A percentile compares a stretch with the other conserved stretches of the same genome.
These are phyloP conservation scores for Alectoria sarmentosa DNA, from an alignment of 495 filamentous ascomycete species.

Conservation along the genomic window DNA sequence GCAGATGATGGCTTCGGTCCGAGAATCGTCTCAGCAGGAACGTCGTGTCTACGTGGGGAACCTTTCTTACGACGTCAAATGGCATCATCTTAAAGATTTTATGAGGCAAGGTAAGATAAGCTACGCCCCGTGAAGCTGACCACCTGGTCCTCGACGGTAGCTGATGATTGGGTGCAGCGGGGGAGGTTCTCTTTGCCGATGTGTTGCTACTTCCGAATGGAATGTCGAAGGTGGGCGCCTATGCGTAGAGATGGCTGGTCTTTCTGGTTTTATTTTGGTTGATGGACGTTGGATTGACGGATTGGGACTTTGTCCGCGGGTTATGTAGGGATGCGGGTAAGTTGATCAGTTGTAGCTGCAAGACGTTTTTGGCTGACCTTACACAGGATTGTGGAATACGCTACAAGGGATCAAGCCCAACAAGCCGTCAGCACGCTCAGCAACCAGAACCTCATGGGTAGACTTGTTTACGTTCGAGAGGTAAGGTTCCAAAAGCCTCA, in stretches of 20 bases:
- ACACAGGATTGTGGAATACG: constrained; percentile 98
- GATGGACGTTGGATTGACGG: constrained; percentile 99
- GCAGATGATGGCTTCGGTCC: constrained; percentile 88
- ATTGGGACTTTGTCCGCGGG: constrained; percentile 84
- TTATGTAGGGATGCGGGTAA: constrained; percentile 99
- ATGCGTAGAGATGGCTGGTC: constrained; percentile 82
- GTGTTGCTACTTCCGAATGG: constrained; percentile 99
- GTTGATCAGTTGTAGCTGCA: constrained; percentile 32
- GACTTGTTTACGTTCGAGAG: constrained; percentile 97
- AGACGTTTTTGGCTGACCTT: constrained; percentile 13
- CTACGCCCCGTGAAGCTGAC: constrained; percentile 1
- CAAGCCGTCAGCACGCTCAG: constrained; percentile 95
- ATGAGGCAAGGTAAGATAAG: constrained; percentile 82
- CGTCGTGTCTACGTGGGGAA: constrained; percentile 99
- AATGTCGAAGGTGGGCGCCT: constrained; percentile 99
- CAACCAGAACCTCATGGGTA: constrained; percentile 97
- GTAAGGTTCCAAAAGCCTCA: constrained; percentile 43
- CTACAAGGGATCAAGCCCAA: constrained; percentile 97
- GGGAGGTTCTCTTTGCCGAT: constrained; percentile 99
- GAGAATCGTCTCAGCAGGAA: constrained; percentile 94
- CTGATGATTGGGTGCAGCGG: constrained; percentile 56
- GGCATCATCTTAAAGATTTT: constrained; percentile 99
- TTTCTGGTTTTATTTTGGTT: constrained; percentile 65
- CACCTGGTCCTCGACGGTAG: constrained; percentile 21
- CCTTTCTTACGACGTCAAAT: constrained; percentile 98